phyloP scores from a whole-genome alignment of 306 rosid species.

The Pterocarpus macrocarpus region DNA sequence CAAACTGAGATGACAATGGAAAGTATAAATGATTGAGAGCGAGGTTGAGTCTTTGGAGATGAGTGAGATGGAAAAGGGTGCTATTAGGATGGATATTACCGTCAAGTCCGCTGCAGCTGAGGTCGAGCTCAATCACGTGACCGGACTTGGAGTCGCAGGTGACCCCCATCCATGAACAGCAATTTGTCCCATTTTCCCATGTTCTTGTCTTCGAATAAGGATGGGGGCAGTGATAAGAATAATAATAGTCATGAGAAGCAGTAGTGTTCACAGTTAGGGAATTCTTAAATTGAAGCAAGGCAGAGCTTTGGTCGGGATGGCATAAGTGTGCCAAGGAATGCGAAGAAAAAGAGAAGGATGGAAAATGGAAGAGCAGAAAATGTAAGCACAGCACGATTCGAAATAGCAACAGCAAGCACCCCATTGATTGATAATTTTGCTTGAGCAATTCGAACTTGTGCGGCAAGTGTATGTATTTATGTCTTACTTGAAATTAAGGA shows the following conservation, averaged over 20 bases:
- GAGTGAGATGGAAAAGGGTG: neutral
- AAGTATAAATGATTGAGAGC: neutral
- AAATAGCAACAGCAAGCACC: neutral
- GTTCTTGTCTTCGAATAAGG: neutral
- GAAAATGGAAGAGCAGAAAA: neutral
- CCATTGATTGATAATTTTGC: slow-evolving; percentile 31
- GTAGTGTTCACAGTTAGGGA: neutral
- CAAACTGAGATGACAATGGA: neutral
- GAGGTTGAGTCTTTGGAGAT: slow-evolving; percentile 1
- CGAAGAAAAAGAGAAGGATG: neutral
- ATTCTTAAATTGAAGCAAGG: slow-evolving; percentile 39
- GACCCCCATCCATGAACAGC: slow-evolving; percentile 27
- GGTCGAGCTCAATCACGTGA: slow-evolving; percentile 2
- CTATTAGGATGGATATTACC: neutral
- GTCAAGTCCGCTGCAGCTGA: neutral
- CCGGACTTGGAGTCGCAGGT: neutral
- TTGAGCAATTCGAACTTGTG: too few relatives aligned
- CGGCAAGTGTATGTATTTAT: too few relatives aligned
- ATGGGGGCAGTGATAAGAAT: accelerated
- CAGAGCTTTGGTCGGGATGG: slow-evolving; percentile 3
- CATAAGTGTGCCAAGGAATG: neutral
- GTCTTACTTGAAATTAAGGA: too few relatives aligned
- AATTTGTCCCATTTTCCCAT: slow-evolving; percentile 17
- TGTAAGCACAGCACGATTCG: neutral
- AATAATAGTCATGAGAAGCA: accelerated